Evolutionary conservation across 257 asterid species (phyloP), one percentile per base, ranked within the genome.

Genomic region (Fraxinus cuspidata): DNA sequence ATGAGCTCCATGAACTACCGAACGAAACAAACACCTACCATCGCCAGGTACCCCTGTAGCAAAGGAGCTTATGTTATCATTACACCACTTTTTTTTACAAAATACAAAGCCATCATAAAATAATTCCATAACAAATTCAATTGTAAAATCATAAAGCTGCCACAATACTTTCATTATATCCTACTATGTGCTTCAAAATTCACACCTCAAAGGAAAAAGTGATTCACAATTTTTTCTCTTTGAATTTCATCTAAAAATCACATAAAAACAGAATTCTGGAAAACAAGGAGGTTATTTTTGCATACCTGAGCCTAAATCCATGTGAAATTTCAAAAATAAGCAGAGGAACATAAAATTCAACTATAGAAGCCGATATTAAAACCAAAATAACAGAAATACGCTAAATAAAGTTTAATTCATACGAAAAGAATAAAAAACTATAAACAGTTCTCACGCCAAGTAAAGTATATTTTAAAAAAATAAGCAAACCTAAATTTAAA

Each of bases 1-100:
- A 78, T 89, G 78, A 79, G 86, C 92, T 74, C 97, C 95, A 29
- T 88, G 93, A 78, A 85, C 95, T 76, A 90, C 92, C 1, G 97
- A 91, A 35, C 95, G 86, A 67, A 91, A 91, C 82, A 91, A 84
- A 79, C 97, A 91, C 83, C 97, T 86, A n/a, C 97, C 93, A 51
- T 90, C 97, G 0, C 97, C 93, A 28, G 94, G 92, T 84, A 91
- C 82, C 68, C 94, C 94, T 90, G 83, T 77, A 80, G 42, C 83
- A 77, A 13, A 77, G 71, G 38, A 38, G 75, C 73, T 63, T 23
- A 27, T 13, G 35, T 23, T 25, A 32, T 31, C 81, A 74, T 69
- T 58, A 9, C 25, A 71, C 53, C 31, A 60, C 63, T 37, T 40
- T 53, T 27, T 53, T n/a, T 23, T 27, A 34, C 75, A 25, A 49